A percentile compares a stretch with the other conserved stretches of the same genome.
Evolutionary conservation across 1,284 basidiomycete genomes (phyloP).

Genomic region (Rhodotorula glutinis): DNA sequence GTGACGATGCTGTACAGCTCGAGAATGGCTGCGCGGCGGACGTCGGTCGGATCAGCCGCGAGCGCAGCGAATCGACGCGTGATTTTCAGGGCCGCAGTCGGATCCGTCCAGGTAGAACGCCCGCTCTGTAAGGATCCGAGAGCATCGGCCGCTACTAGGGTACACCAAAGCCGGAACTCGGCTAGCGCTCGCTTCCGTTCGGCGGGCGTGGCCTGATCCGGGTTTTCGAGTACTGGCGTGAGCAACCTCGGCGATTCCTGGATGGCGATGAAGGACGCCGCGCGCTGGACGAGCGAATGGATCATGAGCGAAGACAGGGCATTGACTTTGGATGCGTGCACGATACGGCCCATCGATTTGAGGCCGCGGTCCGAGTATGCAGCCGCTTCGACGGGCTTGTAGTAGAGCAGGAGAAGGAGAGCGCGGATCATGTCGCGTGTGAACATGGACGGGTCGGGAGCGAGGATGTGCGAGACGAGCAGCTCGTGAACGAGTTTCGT

Average conservation of each 20-base stretch:
- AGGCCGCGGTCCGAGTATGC: conserved; percentile 15
- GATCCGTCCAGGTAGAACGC: conserved; percentile 24
- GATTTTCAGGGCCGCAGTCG: conserved; percentile 18
- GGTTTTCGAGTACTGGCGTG: conserved; percentile 13
- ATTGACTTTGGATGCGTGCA: conserved; percentile 33
- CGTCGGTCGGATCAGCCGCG: conserved; percentile 27
- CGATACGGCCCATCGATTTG: conserved; percentile 20
- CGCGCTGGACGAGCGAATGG: conserved; percentile 29
- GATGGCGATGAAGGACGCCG: conserved; percentile 25
- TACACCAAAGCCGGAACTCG: conserved; percentile 27
- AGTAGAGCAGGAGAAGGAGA: conserved; percentile 32
- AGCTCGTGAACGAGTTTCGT: conserved; percentile 31
- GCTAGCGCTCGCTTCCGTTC: conserved; percentile 14
- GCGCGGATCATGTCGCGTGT: conserved; percentile 29
- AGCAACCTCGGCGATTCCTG: conserved; percentile 18
- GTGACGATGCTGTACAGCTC: conserved; percentile 35
- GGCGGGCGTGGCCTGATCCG: neutral
- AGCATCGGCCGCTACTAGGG: conserved; percentile 24
- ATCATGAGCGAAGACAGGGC: conserved; percentile 31
- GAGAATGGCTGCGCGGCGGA: conserved; percentile 22
- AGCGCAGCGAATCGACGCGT: conserved; percentile 23
- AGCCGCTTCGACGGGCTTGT: conserved; percentile 25
- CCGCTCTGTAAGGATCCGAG: conserved; percentile 34
- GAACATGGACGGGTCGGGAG: conserved; percentile 23
- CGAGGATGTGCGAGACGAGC: conserved; percentile 25